Evolutionary conservation across 1,284 basidiomycete genomes (phyloP), one percentile per base, ranked within the genome.

Genomic region (Acaromyces ingoldii): DNA sequence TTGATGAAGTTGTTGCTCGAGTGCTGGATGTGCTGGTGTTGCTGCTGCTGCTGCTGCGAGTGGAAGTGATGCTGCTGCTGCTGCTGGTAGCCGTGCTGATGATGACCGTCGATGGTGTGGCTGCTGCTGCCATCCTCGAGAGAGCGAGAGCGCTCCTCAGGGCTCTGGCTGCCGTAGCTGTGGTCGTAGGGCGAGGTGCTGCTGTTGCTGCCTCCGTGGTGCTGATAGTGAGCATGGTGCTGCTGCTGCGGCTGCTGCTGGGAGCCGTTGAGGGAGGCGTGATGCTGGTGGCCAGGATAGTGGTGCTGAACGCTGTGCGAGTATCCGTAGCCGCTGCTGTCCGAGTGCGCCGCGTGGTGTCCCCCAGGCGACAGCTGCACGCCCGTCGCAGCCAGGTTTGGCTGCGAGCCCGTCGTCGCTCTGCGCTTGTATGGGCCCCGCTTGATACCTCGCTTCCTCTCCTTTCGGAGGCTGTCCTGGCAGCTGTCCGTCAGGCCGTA

Each of bases 381-480:
- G 24, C 9, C 26, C 13, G n/a, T 40, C 22, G 13, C 34, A 13
- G 21, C 22, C 22, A 26, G 46, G 39, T 25, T 53, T 3, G 59
- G 62, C 43, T 62, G 56, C 33, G 62, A 62, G 10, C 60, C 62
- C 11, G 62, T 63, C 43, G 62, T 65, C 6, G 67, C 65, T 13
- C 67, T 53, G 21, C 89, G 88, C 85, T 88, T 90, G 85, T 90
- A 90, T 76, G 88, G 88, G 42, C 88, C 88, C 65, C 88, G 79
- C 80, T 89, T 90, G 70, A 88, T 81, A 62, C 88, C 88, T 72
- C 87, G 88, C 77, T 85, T 85, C 67, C 88, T 80, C 76, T 89
- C 87, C 79, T 89, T 90, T 65, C 88, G 81, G 77, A 85, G 82
- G 42, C 85, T 87, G 78, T 89, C 85, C 65, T 86, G 78, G 72